Percentiles rank a stretch among this genome's conserved stretches.
These are phyloP conservation scores for Dioscorea alata DNA, from an alignment of 106 monocot species.

Conservation along the genomic window DNA sequence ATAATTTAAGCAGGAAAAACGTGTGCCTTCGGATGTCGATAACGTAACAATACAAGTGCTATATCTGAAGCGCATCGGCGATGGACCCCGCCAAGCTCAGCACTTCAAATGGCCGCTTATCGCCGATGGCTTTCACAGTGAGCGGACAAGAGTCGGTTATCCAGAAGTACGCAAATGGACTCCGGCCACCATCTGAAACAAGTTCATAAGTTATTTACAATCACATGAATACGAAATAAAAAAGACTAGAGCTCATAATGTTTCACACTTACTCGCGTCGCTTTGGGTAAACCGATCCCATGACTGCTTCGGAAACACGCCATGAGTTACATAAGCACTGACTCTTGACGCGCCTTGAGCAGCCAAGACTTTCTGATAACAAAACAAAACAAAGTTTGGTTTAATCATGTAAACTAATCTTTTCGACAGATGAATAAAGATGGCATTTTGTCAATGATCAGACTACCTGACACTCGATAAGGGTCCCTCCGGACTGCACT, in stretches of 20 bases:
- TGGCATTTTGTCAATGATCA: too few species aligned
- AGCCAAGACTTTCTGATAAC: slow-evolving; percentile 74
- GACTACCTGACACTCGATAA: slow-evolving; percentile 90
- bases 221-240: slow-evolving; percentile 9
- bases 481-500: slow-evolving; percentile 92
- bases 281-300: slow-evolving; percentile 51
- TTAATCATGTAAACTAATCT: background rate
- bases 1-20: too few species aligned
- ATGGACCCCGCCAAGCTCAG: slow-evolving; percentile 82
- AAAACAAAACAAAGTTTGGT: background rate
- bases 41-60: too few species aligned
- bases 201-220: too few species aligned
- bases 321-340: slow-evolving; percentile 95
- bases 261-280: slow-evolving; percentile 14
- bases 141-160: slow-evolving; percentile 85
- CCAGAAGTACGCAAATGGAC: slow-evolving; percentile 72
- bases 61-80: slow-evolving; percentile 81
- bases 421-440: too few species aligned
- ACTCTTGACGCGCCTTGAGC: slow-evolving; percentile 81
- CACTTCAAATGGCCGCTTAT: slow-evolving; percentile 74
- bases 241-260: background rate
- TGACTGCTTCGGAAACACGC: slow-evolving; percentile 84
- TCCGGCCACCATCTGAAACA: slow-evolving; percentile 26
- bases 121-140: slow-evolving; percentile 59
- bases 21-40: too few species aligned